Conservation (phyloP, 2,329 filamentous ascomycete species). For the Aspergillus ibericus region DNA sequence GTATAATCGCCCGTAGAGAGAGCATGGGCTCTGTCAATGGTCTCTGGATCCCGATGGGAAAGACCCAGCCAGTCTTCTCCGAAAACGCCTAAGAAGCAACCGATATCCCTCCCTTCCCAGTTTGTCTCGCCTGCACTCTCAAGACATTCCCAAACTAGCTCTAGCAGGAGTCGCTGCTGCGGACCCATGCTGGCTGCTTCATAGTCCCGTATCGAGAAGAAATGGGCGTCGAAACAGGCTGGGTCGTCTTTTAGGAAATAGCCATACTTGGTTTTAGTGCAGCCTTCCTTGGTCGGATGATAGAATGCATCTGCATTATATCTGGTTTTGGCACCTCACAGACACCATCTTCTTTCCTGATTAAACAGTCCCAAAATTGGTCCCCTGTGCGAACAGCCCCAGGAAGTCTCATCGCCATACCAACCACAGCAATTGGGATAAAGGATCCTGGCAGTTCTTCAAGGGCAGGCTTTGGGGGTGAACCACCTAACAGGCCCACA, state of each 20-base stretch:
- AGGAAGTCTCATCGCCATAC: not conserved
- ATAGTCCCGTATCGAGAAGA: constrained; percentile 18
- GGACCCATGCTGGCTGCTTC: constrained; percentile 30
- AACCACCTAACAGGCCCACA: no score
- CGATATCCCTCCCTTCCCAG: constrained; percentile 32
- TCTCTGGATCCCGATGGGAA: constrained; percentile 17
- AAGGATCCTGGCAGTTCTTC: no score
- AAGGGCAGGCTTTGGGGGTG: no score
- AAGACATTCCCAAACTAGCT: constrained; percentile 34
- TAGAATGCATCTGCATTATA: constrained; percentile 27
- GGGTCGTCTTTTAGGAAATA: constrained; percentile 34
- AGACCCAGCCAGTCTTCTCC: constrained; percentile 29
- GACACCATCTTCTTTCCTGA: not conserved
- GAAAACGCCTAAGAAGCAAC: constrained; percentile 27
- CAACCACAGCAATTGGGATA: not conserved
- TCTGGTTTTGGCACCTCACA: constrained; percentile 17
- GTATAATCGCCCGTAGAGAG: constrained; percentile 11
- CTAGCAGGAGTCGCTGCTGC: constrained; percentile 34
- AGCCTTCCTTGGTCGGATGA: constrained; percentile 15
- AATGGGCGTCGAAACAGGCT: constrained; percentile 22
- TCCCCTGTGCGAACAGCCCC: not conserved
- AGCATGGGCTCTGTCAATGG: not conserved
- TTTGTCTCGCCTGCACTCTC: constrained; percentile 30
- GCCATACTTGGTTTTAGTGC: constrained; percentile 11
- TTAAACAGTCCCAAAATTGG: not conserved